Evolutionary conservation across 345 rosid genomes (phyloP), one percentile per base, ranked within the genome.

Genomic region (Eucalyptus victrix): DNA sequence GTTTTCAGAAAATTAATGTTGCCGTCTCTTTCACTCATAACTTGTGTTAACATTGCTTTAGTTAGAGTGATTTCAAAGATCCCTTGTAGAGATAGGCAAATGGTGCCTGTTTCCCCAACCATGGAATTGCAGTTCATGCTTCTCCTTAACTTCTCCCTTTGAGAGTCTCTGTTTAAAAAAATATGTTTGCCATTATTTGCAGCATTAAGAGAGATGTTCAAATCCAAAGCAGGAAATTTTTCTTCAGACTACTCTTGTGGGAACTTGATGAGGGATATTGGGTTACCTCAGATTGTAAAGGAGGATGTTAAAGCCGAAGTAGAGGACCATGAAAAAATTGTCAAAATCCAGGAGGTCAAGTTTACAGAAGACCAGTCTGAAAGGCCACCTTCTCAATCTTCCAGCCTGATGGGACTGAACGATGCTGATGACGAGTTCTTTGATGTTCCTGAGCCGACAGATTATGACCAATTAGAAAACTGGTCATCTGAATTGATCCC

Each of bases 401-500:
- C 91, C 62, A 94, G 95, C 92, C 92, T 96, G 87, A 93, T 93
- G 90, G 94, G 92, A 87, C 89, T 96, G 65, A 93, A 94, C 26
- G 96, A 94, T 93, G 91, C 91, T 76, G 90, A 97, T 58, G 99
- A 97, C 90, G 99, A 96, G 90, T 98, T 97, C 94, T 96, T 98
- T 89, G 99, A 98, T 90, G 99, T 96, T 88, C 98, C 97, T 40
- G 98, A 96, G 86, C 86, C 89, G 19, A 56, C 89, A 19, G 97
- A 95, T 89, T 90, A 89, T 90, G 96, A 95, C 80, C 91, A 87
- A 28, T 88, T 89, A 51, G 97, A 93, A 89, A 93, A 92, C 37
- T 93, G 96, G 97, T 86, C 92, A 67, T 50, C 94, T 47, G 96
- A 95, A 51, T 87, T 87, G 89, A 91, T 90, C 88, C 91, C 94